A percentile compares a stretch with the other conserved stretches of the same genome.
These are phyloP conservation scores for Colletotrichum nymphaeae DNA, from an alignment of 2,329 filamentous ascomycete genomes.

Conservation along the genomic window DNA sequence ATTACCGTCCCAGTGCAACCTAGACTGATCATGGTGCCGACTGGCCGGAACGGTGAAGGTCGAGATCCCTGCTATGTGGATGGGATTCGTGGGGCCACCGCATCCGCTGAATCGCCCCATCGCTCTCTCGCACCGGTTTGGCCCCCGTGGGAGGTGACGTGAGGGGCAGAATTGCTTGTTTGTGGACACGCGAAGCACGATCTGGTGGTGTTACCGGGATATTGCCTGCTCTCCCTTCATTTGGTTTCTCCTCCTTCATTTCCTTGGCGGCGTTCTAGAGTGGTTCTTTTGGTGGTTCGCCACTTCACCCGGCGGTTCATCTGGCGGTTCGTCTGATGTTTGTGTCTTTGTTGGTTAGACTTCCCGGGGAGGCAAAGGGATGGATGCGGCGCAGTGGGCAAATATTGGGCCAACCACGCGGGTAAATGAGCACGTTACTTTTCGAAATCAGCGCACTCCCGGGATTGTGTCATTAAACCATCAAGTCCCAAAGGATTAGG, in stretches of 20 bases:
- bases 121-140: not conserved
- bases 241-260: slow-evolving; percentile 24
- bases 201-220: slow-evolving; percentile 15
- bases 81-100: slow-evolving; percentile 20
- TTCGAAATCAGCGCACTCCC: slow-evolving; percentile 17
- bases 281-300: not conserved
- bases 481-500: not conserved
- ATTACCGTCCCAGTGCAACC: not conserved
- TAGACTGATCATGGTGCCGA: slow-evolving; percentile 2
- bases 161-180: not conserved
- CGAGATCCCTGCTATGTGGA: slow-evolving; percentile 12
- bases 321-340: slow-evolving; percentile 8
- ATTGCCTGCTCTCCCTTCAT: slow-evolving; percentile 16
- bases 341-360: not conserved
- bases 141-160: slow-evolving; percentile 6
- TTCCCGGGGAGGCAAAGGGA: not conserved
- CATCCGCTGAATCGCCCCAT: slow-evolving; percentile 15
- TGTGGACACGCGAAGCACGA: not conserved
- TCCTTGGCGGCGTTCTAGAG: slow-evolving; percentile 5
- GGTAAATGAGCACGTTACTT: slow-evolving; percentile 14
- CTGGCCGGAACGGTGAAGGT: slow-evolving; percentile 15
- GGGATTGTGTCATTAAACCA: not conserved
- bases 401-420: slow-evolving; percentile 8
- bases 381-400: not conserved
- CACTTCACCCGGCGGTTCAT: not conserved